Percentiles rank a stretch among this genome's conserved stretches.
Conservation (phyloP, 305 asterid genomes). For the Fraxinus floribunda region DNA sequence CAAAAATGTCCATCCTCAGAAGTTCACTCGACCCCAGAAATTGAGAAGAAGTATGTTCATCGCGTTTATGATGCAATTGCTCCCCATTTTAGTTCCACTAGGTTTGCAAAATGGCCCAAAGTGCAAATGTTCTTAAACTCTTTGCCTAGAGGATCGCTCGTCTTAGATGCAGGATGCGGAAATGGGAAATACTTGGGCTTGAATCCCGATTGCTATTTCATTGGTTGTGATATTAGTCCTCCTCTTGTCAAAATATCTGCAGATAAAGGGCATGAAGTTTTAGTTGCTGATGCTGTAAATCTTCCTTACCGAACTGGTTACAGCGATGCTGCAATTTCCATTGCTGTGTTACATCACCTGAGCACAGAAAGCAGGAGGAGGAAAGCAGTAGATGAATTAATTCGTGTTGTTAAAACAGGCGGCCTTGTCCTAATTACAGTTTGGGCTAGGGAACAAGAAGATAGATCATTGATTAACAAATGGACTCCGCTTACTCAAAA, state of each 20-base stretch:
- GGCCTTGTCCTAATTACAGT: constrained; percentile 84
- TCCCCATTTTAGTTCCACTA: constrained; percentile 95
- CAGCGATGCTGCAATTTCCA: constrained; percentile 92
- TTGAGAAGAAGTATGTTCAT: constrained; percentile 89
- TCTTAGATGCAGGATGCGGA: constrained; percentile 91
- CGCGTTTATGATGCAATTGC: constrained; percentile 96
- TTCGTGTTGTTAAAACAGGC: constrained; percentile 72
- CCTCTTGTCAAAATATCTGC: constrained; percentile 73
- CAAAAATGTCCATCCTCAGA: constrained; percentile 37
- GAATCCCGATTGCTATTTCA: constrained; percentile 59
- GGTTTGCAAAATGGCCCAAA: constrained; percentile 97
- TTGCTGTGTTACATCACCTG: constrained; percentile 91
- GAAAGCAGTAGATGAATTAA: constrained; percentile 80
- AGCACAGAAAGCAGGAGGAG: constrained; percentile 83
- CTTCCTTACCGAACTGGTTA: constrained; percentile 81
- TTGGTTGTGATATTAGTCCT: constrained; percentile 85
- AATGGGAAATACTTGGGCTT: constrained; percentile 90
- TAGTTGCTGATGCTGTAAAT: constrained; percentile 92
- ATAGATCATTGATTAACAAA: constrained; percentile 63
- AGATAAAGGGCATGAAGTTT: constrained; percentile 77
- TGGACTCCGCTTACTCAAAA: constrained; percentile 86
- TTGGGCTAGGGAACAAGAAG: constrained; percentile 98
- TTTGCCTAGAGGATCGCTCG: constrained; percentile 68
- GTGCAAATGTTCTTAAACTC: constrained; percentile 76
- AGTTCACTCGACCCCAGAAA: constrained; percentile 78